Evolutionary conservation across 1,284 basidiomycete genomes (phyloP).

Genomic region (Xerocomus nothofagi): DNA sequence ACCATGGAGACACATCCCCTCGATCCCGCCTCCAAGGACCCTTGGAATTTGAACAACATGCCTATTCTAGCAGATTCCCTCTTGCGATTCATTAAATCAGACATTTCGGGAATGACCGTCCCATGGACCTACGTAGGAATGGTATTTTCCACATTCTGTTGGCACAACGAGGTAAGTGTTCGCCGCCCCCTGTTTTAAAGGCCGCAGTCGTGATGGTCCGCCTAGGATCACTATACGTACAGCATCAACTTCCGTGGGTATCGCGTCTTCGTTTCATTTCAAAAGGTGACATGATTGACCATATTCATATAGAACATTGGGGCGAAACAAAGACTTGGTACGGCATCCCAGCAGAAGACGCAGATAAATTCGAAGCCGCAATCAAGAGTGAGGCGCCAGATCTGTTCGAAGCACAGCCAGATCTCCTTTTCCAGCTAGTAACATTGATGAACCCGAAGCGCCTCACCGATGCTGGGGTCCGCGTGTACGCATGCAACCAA

Average conservation of each 20-base stretch:
- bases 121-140: slow-evolving; percentile 99
- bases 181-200: slow-evolving; percentile 18
- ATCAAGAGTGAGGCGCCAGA: slow-evolving; percentile 96
- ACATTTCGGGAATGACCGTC: slow-evolving; percentile 99
- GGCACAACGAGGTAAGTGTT: slow-evolving; percentile 91
- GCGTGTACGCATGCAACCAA: slow-evolving; percentile 93
- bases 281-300: slow-evolving; percentile 19
- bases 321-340: slow-evolving; percentile 99
- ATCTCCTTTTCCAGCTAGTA: slow-evolving; percentile 95
- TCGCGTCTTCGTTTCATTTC: slow-evolving; percentile 20
- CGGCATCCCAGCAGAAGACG: slow-evolving; percentile 92
- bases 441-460: slow-evolving; percentile 97
- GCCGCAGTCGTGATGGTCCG: slow-evolving; percentile 21
- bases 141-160: slow-evolving; percentile 99
- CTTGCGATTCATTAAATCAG: slow-evolving; percentile 93
- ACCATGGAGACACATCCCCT: slow-evolving; percentile 91
- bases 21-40: slow-evolving; percentile 84
- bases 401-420: slow-evolving; percentile 97
- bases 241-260: slow-evolving; percentile 89
- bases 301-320: slow-evolving; percentile 82
- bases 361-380: slow-evolving; percentile 94
- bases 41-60: slow-evolving; percentile 99
- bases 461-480: slow-evolving; percentile 86
- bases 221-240: slow-evolving; percentile 95
- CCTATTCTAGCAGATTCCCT: slow-evolving; percentile 88